A percentile compares a stretch with the other conserved stretches of the same genome.
Conservation (phyloP, 352 stramenopile species). For the Globisporangium recalcitrans region DNA sequence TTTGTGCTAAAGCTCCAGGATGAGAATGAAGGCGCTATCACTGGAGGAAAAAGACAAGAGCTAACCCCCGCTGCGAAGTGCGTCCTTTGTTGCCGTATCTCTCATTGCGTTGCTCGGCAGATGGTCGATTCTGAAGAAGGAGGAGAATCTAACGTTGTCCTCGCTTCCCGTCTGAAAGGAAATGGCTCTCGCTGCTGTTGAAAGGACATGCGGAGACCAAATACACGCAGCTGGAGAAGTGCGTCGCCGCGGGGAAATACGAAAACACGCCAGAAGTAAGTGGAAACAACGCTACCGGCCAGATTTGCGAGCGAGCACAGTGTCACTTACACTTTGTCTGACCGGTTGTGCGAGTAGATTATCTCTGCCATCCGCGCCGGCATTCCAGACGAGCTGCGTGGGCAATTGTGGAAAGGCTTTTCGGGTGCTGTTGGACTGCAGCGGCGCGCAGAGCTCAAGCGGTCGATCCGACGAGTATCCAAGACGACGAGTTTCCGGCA, state of each 20-base stretch:
- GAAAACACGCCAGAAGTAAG: slow-evolving; percentile 56
- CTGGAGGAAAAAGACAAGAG: slow-evolving; percentile 28
- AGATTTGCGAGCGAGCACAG: not conserved
- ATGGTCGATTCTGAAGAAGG: not conserved
- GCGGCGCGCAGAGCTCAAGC: slow-evolving; percentile 53
- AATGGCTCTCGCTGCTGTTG: slow-evolving; percentile 67
- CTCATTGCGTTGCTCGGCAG: too few species aligned
- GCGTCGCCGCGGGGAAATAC: slow-evolving; percentile 55
- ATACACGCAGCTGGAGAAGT: slow-evolving; percentile 79
- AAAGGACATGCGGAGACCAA: slow-evolving; percentile 78
- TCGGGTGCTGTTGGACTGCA: slow-evolving; percentile 58
- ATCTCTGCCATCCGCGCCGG: slow-evolving; percentile 67
- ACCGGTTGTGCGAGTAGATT: slow-evolving; percentile 29
- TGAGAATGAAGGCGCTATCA: slow-evolving; percentile 36
- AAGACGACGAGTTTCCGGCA: slow-evolving; percentile 40
- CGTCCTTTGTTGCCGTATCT: not conserved
- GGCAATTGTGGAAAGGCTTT: slow-evolving; percentile 70
- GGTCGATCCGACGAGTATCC: slow-evolving; percentile 39
- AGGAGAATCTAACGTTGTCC: not conserved
- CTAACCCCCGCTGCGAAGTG: slow-evolving; percentile 58
- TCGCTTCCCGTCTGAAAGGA: slow-evolving; percentile 16
- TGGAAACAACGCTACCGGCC: not conserved
- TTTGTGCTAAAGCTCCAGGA: slow-evolving; percentile 78
- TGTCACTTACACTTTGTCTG: not conserved
- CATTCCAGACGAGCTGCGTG: slow-evolving; percentile 73